Base-by-base conservation (phyloP, 2,329 filamentous ascomycete genomes). In the Hymenoscyphus infarciens region DNA sequence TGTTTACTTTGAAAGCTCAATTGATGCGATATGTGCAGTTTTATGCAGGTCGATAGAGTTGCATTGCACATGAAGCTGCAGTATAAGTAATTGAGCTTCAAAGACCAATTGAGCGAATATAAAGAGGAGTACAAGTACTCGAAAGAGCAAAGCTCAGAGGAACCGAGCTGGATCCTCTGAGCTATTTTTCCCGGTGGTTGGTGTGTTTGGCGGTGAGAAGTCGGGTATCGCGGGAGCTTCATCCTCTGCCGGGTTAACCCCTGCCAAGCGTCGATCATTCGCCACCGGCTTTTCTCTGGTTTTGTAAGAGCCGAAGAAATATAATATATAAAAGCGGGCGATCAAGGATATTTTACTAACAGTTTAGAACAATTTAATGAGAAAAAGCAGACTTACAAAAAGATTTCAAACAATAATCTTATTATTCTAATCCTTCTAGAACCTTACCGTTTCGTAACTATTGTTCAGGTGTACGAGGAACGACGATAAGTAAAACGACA, bases 201-300 rank as follows among this genome's bases (percentile, higher is more conserved):
- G 54, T 56, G 54, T 56, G 29, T 56, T 56, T 56, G 54, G 54
- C 54, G 54, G 54, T 56, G 54, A 56, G 54, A 35, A 56, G 22
- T 55, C 19, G 42, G 39, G 5, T n/a, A n/a, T 42, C 39, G 16
- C 10, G 16, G 19, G 42, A 49, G 42, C 19, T 49, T 19, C 39
- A 7, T 11, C 19, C 19, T 25, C 7, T 11, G 22, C 10, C 42
- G 19, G n/a, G 42, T 22, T 49, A 3, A 42, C 33, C 56, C 22
- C n/a, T 49, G 42, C 42, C 19, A 35, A 19, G 42, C n/a, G 42
- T 49, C 15, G 42, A 49, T 49, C 19, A 22, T 49, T 49, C n/a
- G 42, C 19, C 42, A 49, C 42, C n/a, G 42, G n/a, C 42, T 22
- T 22, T 22, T 22, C 19, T 10, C 10, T 11, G 4, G 11, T 22